Evolutionary conservation across 2,329 filamentous ascomycete genomes (phyloP), one percentile per base, ranked within the genome.

Genomic region (Trichoderma koningiopsis): DNA sequence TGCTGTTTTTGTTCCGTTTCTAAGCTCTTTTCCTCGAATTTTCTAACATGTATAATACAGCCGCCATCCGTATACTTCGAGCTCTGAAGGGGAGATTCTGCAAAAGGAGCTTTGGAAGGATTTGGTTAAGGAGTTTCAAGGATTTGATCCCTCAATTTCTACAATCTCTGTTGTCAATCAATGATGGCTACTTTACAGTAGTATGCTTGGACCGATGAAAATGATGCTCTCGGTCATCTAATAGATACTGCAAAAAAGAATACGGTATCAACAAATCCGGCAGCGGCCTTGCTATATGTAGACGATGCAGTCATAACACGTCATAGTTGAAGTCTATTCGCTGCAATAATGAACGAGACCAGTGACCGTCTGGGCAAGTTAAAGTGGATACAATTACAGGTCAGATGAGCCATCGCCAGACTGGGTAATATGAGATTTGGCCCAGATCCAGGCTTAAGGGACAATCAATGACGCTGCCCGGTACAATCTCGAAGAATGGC

Each of bases 81-180:
- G 29, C 8, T 13, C 43, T n/a, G 59, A 62, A n/a, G 59, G 59
- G 7, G 43, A 62, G 6, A 35, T 14, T 4, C 4, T 62, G 7
- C 59, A 62, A 27, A 62, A 27, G 11, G 59, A 52, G 43, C n/a
- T 37, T n/a, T 52, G 59, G 59, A 52, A 62, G n/a, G 43, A 52
- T n/a, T 7, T 62, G 31, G 59, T 52, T 43, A 31, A 52, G n/a
- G 59, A 62, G 14, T 62, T 62, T 13, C 24, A 52, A 29, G 33
- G 52, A 4, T 22, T 62, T 4, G 59, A 62, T 6, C n/a, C 59
- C 1, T 24, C 43, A 16, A 52, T 52, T 62, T 7, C 43, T 6
- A 16, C 40, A 52, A 13, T 62, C 59, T 62, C 59, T 52, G 43
- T 62, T 14, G 19, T 35, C 35, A 52, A 35, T 3, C 16, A 14